Percentiles rank a stretch among this genome's conserved stretches.
These are phyloP conservation scores for Aspergillus coremiiformis DNA, from an alignment of 495 filamentous ascomycete species.

Conservation along the genomic window DNA sequence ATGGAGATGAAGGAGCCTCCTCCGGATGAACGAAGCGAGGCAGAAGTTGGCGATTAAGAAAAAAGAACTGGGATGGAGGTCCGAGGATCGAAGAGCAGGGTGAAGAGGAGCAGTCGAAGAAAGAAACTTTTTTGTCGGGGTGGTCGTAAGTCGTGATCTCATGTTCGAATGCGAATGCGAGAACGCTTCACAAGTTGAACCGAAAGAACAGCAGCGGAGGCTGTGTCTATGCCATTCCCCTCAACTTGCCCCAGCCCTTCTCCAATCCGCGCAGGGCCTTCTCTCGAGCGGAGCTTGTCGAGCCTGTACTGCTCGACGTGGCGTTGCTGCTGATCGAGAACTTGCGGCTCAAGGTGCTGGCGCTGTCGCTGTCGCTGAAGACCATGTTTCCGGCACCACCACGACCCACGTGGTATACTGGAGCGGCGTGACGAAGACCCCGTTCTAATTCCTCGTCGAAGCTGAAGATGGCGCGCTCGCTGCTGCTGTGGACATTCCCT, in stretches of 20 bases:
- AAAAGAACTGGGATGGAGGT: not conserved
- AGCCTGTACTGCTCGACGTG: slow-evolving; percentile 34
- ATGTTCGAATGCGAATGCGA: slow-evolving; percentile 8
- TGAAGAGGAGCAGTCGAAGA: slow-evolving; percentile 1
- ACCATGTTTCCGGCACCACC: slow-evolving; percentile 84
- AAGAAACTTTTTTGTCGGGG: slow-evolving; percentile 24
- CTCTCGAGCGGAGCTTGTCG: slow-evolving; percentile 34
- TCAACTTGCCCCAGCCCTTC: slow-evolving; percentile 41
- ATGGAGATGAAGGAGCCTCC: too few species aligned
- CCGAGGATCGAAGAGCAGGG: slow-evolving; percentile 1
- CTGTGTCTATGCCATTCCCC: slow-evolving; percentile 27
- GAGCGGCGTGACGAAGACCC: slow-evolving; percentile 53
- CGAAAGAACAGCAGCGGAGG: not conserved
- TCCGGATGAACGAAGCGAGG: not conserved
- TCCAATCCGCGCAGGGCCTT: slow-evolving; percentile 36
- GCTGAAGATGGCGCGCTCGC: slow-evolving; percentile 66
- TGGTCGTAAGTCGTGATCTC: slow-evolving; percentile 27
- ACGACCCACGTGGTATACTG: slow-evolving; percentile 75
- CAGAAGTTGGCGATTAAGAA: slow-evolving; percentile 10
- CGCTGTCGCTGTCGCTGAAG: slow-evolving; percentile 26
- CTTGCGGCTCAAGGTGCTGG: slow-evolving; percentile 30
- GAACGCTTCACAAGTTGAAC: not conserved
- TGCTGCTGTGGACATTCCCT: slow-evolving; percentile 69
- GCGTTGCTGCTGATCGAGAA: slow-evolving; percentile 31
- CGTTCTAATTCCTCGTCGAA: slow-evolving; percentile 89